Base-by-base conservation (phyloP, 2,329 filamentous ascomycete species). In the Knufia petricola region DNA sequence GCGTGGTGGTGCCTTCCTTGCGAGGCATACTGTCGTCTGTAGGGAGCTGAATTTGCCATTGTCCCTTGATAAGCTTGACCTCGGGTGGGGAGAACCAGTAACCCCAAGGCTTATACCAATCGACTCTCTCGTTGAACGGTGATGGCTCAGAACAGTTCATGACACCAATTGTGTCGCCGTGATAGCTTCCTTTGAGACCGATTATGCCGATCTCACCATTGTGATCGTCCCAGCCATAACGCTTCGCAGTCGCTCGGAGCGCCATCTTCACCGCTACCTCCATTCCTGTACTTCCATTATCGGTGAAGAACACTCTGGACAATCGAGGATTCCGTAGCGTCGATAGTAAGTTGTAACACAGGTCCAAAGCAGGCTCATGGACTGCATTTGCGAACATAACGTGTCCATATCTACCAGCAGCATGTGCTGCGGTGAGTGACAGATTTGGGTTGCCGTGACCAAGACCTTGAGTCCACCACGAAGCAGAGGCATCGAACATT, bases 381-480 rank as follows among this genome's bases (percentile, higher is more conserved):
- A 89, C 75, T 0, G 83, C 79, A 7, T 81, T 81, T 0, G 85
- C 84, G 59, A 94, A 92, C 84, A 94, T 92, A 56, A 92, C 84
- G 64, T 94, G 87, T 0, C 87, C 87, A 59, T 92, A 94, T 23
- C 86, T 76, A 6, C 87, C 86, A 1, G 87, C 85, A 0, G 87
- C 86, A 60, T 92, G 82, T 0, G 87, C 84, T 1, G 86, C 85
- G 0, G 84, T 80, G 1, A 92, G 74, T 0, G 85, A 77, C 1
- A 94, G 70, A 0, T 73, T 68, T 0, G 85, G 77, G 57, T 86
- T 88, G 4, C 81, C 84, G 55, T 94, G 87, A 1, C 87, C 87
- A 0, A 94, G 74, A 1, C 87, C 87, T 64, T 94, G 87, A 0
- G 87, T 94, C 87, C 87, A 94, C 87, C 87, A 94, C 0, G 85